A percentile compares a stretch with the other conserved stretches of the same genome.
phyloP scores from a whole-genome alignment of 768 basidiomycete genomes.

The Boletus edulis region DNA sequence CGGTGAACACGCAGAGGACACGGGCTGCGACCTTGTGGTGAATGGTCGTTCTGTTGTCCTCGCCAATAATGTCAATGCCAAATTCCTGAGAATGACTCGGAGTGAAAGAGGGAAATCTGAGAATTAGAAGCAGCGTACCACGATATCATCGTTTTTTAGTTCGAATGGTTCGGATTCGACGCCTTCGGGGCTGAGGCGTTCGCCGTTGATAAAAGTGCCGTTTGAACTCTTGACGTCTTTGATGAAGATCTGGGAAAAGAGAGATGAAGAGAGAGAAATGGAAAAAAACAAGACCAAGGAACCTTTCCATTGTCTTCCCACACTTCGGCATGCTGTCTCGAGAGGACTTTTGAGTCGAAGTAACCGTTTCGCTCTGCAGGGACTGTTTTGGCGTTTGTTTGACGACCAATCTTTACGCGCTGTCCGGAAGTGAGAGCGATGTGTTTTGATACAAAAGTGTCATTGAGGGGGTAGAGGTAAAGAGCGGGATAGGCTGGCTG shows the following conservation, averaged over 20 bases:
- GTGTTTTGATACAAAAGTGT: slow-evolving; percentile 93
- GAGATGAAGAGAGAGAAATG: slow-evolving; percentile 9
- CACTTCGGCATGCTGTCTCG: slow-evolving; percentile 95
- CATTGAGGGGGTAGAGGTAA: slow-evolving; percentile 88
- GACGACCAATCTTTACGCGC: slow-evolving; percentile 89
- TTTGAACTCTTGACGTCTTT: slow-evolving; percentile 98
- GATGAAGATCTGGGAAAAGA: slow-evolving; percentile 76
- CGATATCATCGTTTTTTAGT: slow-evolving; percentile 92
- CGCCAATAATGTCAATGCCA: slow-evolving; percentile 97
- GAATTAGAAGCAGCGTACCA: slow-evolving; percentile 55
- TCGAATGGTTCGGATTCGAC: slow-evolving; percentile 91
- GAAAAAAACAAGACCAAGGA: slow-evolving; percentile 12
- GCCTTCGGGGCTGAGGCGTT: slow-evolving; percentile 85
- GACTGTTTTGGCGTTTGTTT: slow-evolving; percentile 93
- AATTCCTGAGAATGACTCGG: slow-evolving; percentile 67
- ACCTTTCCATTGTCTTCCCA: slow-evolving; percentile 94
- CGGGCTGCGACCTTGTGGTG: slow-evolving; percentile 99
- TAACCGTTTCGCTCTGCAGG: slow-evolving; percentile 93
- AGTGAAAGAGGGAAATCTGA: slow-evolving; percentile 5
- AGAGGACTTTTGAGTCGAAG: slow-evolving; percentile 95
- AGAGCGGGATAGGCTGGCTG: slow-evolving; percentile 41
- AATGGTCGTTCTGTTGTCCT: slow-evolving; percentile 96
- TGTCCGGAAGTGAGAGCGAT: slow-evolving; percentile 68
- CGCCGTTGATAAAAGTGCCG: slow-evolving; percentile 97
- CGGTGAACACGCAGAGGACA: slow-evolving; percentile 82